These are phyloP conservation scores for Usnea hakonensis DNA, from an alignment of 495 filamentous ascomycete species.

Conservation along the genomic window DNA sequence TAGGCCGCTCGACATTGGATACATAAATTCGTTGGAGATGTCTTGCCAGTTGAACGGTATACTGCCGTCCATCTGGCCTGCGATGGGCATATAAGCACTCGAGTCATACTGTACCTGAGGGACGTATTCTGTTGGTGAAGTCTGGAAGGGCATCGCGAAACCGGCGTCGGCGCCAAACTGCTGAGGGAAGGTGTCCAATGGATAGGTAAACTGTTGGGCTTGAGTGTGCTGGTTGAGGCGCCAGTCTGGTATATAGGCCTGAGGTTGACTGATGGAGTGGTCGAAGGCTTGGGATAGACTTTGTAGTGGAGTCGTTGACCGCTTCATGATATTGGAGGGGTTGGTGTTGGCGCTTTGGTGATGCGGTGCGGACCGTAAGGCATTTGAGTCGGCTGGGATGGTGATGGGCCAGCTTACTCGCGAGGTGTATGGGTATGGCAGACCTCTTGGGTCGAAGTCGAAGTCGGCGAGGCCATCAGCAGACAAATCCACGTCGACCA, in stretches of 20 bases:
- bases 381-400: conserved; percentile 17
- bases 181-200: conserved; percentile 36
- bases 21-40: conserved; percentile 53
- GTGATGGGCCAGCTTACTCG: conserved; percentile 24
- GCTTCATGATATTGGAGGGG: conserved; percentile 20
- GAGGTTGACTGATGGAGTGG: conserved; percentile 33
- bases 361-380: conserved; percentile 17
- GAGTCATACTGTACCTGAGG: conserved; percentile 57
- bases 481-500: conserved; percentile 20
- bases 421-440: conserved; percentile 19
- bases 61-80: conserved; percentile 51
- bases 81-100: conserved; percentile 57
- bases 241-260: conserved; percentile 27
- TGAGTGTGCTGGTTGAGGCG: conserved; percentile 39
- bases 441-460: conserved; percentile 22
- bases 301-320: conserved; percentile 29
- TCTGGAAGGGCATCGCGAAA: conserved; percentile 45
- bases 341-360: conserved; percentile 20
- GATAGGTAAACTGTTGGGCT: conserved; percentile 28
- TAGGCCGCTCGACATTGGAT: conserved; percentile 35
- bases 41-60: conserved; percentile 71
- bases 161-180: conserved; percentile 33
- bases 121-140: conserved; percentile 62
- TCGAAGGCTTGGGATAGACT: conserved; percentile 14
- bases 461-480: conserved; percentile 23